Base-by-base conservation (phyloP, 2,329 filamentous ascomycete genomes). In the Ceratocystiopsis brevicomis region DNA sequence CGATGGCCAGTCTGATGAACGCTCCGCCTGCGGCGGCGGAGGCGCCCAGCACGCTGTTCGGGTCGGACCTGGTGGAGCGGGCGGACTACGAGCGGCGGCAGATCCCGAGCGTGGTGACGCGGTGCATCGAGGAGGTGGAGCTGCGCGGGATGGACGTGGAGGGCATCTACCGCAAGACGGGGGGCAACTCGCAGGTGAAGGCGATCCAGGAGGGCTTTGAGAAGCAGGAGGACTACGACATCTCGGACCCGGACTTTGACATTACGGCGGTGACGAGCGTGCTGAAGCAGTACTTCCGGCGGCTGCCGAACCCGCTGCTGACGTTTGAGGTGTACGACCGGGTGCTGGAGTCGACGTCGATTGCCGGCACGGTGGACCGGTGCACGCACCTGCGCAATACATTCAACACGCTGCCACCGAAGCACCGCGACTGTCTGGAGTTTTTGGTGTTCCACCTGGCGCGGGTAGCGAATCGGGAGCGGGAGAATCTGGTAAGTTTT, bases 91-190 rank as follows among this genome's bases (percentile, higher is more conserved):
- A 98, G 60, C 83, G 82, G 49, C 78, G 82, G 43, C 78, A 88
- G 53, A 88, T 98, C 48, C 90, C 90, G 40, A 79, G 77, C 49
- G 83, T 98, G 25, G 83, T 98, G 38, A 88, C 78, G 40, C 81
- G 86, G 40, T 98, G 90, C 61, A 93, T 98, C 51, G 84, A 94
- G 57, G 88, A 98, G 61, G 90, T 98, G 36, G 90, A 98, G 60
- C 65, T 90, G 18, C 78, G 90, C 57, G 90, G 88, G 61, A 94
- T 98, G 84, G 87, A 96, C 54, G 75, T 92, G 52, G 90, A 96
- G 63, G 90, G 90, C 49, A 93, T 98, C 53, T 98, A 98, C 64
- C 78, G 90, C 55, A 98, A 98, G 68, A 94, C 87, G 41, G 90
- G 90, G 45, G 90, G 87, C 51, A 86, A 81, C 53, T 85, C 83